Conservation (phyloP, 345 rosid genomes). For the Ceriops decandra region DNA sequence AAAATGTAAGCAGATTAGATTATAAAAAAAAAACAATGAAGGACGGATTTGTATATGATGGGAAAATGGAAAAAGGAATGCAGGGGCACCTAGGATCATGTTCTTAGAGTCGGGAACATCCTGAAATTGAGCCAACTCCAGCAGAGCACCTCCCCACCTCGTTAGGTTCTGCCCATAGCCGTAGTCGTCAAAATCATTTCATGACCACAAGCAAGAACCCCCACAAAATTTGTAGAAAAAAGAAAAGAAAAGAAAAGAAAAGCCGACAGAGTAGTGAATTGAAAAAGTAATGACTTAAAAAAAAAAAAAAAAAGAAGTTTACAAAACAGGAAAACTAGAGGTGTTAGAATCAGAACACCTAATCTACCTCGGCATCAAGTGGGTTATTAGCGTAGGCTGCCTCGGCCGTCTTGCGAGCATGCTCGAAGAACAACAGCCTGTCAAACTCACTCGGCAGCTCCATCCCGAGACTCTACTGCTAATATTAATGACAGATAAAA, state of each 20-base stretch:
- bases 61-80: not conserved
- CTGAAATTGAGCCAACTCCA: conserved; percentile 91
- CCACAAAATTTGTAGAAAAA: not conserved
- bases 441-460: conserved; percentile 66
- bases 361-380: conserved; percentile 61
- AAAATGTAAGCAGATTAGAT: not conserved
- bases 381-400: conserved; percentile 57
- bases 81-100: conserved; percentile 59
- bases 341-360: not conserved
- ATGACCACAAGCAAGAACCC: not conserved
- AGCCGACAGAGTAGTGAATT: not conserved
- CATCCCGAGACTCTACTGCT: conserved; percentile 30
- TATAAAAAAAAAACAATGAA: not conserved
- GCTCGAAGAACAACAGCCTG: conserved; percentile 66
- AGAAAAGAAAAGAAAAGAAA: not conserved
- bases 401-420: conserved; percentile 71
- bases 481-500: not conserved
- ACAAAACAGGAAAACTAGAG: not conserved
- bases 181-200: not conserved
- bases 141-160: conserved; percentile 78
- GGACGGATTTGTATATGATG: not conserved
- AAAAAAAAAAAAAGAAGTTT: not conserved
- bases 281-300: not conserved
- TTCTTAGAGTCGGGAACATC: conserved; percentile 52
- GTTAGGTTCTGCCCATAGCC: conserved; percentile 54